Base-by-base conservation (phyloP, 2,329 filamentous ascomycete genomes). In the Hypomyces rosellus region DNA sequence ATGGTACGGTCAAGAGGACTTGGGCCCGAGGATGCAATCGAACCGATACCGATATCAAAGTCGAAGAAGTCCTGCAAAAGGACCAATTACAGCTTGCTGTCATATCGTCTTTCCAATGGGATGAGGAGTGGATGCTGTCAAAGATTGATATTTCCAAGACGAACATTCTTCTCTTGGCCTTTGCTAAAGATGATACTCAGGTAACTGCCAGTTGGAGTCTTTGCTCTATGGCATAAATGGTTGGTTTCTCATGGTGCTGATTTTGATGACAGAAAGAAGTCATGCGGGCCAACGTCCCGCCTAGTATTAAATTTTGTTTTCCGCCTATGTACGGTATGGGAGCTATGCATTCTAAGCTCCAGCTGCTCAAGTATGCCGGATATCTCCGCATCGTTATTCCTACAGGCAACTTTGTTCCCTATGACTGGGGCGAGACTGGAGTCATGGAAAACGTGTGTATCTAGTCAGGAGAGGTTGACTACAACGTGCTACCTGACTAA, bases 271-370 rank as follows among this genome's bases (percentile, higher is more conserved):
- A 68, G 65, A 77, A 77, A 68, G 61, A 69, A 37, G 65, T 69
- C 20, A 79, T 80, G 65, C 68, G 65, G 33, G 65, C 62, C 25
- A 79, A 77, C 52, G 73, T 72, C 9, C 78, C 78, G 15, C 56
- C 60, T n/a, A 70, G 67, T 36, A 74, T 95, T 49, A 80, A 80
- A 16, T 84, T 84, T 49, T 90, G 88, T 63, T 96, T 97, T 62
- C 92, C 92, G 14, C 78, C 79, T 2, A 92, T 96, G 88, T 74
- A 81, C 38, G 80, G 82, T 2, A 74, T 80, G 5, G 85, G 84
- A 20, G 84, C 78, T 59, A 96, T 97, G 90, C 93, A 97, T 67
- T 95, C 89, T 45, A 97, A 99, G 64, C 74, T 97, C 40, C 91
- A 95, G 78, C 69, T 97, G 1, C 75, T 97, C n/a, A 92, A 90